Evolutionary conservation across 805 yeast genomes (phyloP), one percentile per base, ranked within the genome.

Genomic region (Saturnispora sekii): DNA sequence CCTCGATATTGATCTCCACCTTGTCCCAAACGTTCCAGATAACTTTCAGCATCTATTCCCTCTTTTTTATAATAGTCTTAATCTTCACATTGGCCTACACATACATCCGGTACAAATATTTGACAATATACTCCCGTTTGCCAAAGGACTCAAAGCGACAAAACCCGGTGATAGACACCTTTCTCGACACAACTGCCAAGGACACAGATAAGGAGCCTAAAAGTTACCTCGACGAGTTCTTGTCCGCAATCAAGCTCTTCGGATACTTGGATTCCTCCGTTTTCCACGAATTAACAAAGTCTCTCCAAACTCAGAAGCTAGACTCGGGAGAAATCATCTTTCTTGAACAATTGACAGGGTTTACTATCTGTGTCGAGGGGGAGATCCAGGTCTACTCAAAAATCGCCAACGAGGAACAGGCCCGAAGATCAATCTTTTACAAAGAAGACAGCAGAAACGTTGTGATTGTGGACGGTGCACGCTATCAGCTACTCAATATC

Each of bases 341-440:
- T 40, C 63, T 90, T 34, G 86, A 84, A 49, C 74, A 79, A 5
- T 42, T 49, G 10, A 67, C 82, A 6, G 97, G 97, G 1, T 89
- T 93, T 55, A 79, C 93, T 32, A 84, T 93, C 37, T 95, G 90
- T 17, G 95, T 89, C 1, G 97, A 89, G 53, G 98, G 98, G 1
- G 73, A 79, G 10, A 76, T 90, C 40, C 88, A 85, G 56, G 84
- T 93, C 0, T 87, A 74, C 57, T 78, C 81, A 38, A 76, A 75
- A 49, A 64, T 81, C 2, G 67, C 69, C 32, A 57, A 36, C 32
- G 58, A 61, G 38, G 41, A 48, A 43, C 21, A 55, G 52, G 29
- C 49, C 40, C 44, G 45, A 47, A 32, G 45, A 21, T 35, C 45
- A 6, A 36, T 52, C 2, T 58, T 58, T 36, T 43, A 63, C 17